Base-by-base conservation (phyloP, 257 asterid genomes). In the Coffea canephora region DNA sequence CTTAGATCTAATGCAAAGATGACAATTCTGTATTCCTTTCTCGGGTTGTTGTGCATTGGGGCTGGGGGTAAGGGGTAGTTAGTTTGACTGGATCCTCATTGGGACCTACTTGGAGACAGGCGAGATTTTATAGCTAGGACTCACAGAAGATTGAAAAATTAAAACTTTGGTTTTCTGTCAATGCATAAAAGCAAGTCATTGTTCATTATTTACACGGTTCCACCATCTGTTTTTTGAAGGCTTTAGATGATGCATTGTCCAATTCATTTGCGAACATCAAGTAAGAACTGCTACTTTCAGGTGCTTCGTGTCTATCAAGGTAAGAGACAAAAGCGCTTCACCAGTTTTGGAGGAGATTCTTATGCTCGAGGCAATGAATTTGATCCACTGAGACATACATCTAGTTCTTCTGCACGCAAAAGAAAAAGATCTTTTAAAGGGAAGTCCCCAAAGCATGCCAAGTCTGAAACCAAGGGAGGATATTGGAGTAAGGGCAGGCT, bases 221-320 rank as follows among this genome's bases (percentile, higher is more conserved):
- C 43, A 18, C 52, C 25, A 57, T 12, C 69, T 75, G 27, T 50
- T 49, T 25, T 3, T 36, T 54, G 67, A 19, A 14, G 66, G 36
- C 70, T 57, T 57, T 50, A 34, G 10, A 6, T 57, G 52, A 36
- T 19, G 73, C 73, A 34, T 72, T 72, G n/a, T 43, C 27, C 39
- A n/a, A 9, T 31, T 14, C 21, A 57, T 34, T 55, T 46, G 14
- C 41, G 39, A 73, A 73, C 61, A 68, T 39, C 61, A 25, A 39
- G 10, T 45, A 43, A 48, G 21, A 23, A 27, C 62, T 78, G 79
- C 71, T 45, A 45, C 81, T 76, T 86, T 87, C 94, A 95, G 99
- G 97, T 95, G 65, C 96, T 93, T 80, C 97, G 91, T 75, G 85
- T 92, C 79, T 86, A 89, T 91, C 79, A 90, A 81, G 94, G 89